Evolutionary conservation across 305 asterid genomes (phyloP).

Genomic region (Petunia hybrid): DNA sequence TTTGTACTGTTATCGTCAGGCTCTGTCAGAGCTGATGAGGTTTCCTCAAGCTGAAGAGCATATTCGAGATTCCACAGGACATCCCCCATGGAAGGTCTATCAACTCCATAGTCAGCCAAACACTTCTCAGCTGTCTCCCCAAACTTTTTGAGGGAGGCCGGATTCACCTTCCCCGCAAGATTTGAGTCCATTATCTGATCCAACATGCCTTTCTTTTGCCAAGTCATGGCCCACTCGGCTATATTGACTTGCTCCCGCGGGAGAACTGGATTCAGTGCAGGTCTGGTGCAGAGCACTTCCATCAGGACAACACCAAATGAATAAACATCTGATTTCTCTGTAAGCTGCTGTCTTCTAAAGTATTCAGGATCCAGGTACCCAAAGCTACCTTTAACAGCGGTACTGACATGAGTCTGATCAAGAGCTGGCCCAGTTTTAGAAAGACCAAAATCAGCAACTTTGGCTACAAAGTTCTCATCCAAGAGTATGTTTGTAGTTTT

Average conservation of each 20-base stretch:
- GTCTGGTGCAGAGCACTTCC: conserved; percentile 98
- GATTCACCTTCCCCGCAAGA: conserved; percentile 82
- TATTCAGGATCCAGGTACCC: conserved; percentile 99
- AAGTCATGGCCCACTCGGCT: conserved; percentile 98
- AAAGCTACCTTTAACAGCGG: conserved; percentile 99
- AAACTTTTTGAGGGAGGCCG: conserved; percentile 87
- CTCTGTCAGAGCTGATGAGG: conserved; percentile 84
- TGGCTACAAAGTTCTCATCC: conserved; percentile 91
- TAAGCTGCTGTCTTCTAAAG: conserved; percentile 95
- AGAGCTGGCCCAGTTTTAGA: conserved; percentile 94
- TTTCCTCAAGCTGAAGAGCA: conserved; percentile 96
- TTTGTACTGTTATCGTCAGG: conserved; percentile 93
- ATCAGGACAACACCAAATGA: conserved; percentile 95
- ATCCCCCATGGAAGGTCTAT: conserved; percentile 99
- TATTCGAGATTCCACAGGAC: conserved; percentile 97
- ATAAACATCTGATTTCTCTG: conserved; percentile 97
- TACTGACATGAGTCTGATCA: conserved; percentile 98
- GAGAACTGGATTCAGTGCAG: conserved; percentile 96
- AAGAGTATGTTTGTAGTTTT: conserved; percentile 94
- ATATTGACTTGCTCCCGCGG: conserved; percentile 97
- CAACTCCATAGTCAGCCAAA: conserved; percentile 90
- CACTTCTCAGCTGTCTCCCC: conserved; percentile 99
- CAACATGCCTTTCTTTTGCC: conserved; percentile 98
- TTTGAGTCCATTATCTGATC: conserved; percentile 88
- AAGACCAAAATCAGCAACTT: conserved; percentile 97